These are phyloP conservation scores for Anisodus acutangulus DNA, from an alignment of 257 asterid species.

Conservation along the genomic window DNA sequence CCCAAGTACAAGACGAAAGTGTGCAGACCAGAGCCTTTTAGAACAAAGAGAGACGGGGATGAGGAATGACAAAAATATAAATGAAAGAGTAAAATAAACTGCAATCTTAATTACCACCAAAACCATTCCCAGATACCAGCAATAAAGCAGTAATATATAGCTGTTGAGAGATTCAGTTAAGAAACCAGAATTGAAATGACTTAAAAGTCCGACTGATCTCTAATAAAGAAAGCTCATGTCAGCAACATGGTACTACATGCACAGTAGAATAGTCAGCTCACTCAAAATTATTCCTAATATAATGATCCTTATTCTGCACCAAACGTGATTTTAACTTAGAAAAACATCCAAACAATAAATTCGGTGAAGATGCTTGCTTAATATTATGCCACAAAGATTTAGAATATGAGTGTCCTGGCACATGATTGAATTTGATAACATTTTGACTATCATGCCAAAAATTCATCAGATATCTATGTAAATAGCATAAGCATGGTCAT, in stretches of 20 bases:
- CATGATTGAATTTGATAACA: conserved; percentile 12
- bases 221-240: conserved; percentile 13
- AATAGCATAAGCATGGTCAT: background rate
- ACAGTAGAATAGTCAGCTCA: background rate
- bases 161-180: background rate
- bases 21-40: conserved; percentile 47
- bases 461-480: conserved; percentile 14
- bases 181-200: conserved; percentile 24
- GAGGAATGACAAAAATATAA: background rate
- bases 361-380: background rate
- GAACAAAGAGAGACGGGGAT: conserved; percentile 17
- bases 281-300: conserved; percentile 12
- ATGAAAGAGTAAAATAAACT: background rate
- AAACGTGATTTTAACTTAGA: conserved; percentile 9
- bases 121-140: background rate
- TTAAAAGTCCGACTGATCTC: background rate
- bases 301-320: conserved; percentile 13
- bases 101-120: background rate
- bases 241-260: background rate
- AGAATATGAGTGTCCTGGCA: background rate
- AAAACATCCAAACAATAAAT: background rate
- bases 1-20: conserved; percentile 47
- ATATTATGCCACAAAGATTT: conserved; percentile 2
- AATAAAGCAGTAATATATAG: background rate
- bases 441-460: conserved; percentile 4